phyloP scores from a whole-genome alignment of 148 eudicot species.

The Rhododendron simsii region DNA sequence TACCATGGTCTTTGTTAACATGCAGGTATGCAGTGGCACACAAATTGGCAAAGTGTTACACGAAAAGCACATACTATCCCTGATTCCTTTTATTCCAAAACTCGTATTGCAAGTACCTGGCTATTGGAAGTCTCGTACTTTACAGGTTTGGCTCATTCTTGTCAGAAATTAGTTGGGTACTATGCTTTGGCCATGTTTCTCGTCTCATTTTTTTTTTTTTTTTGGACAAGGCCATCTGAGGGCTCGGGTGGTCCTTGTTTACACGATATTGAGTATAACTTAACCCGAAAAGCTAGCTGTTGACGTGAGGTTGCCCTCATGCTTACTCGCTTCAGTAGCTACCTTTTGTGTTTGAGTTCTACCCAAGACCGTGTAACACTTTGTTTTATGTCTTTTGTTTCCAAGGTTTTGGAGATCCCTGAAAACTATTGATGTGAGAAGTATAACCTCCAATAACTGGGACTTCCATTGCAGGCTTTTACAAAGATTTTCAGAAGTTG shows the following conservation, averaged over 20 bases:
- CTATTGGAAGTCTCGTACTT: conserved; percentile 55
- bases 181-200: background rate
- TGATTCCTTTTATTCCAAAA: conserved; percentile 65
- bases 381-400: background rate
- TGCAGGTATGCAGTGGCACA: conserved; percentile 47
- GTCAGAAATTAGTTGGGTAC: background rate
- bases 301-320: background rate
- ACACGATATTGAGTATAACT: background rate
- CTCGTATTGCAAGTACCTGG: conserved; percentile 44
- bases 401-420: background rate
- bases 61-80: conserved; percentile 62
- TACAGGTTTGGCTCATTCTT: conserved; percentile 46
- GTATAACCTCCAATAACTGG: background rate
- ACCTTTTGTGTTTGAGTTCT: background rate
- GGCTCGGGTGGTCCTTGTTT: background rate
- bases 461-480: conserved; percentile 60
- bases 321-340: background rate
- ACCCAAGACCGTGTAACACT: background rate
- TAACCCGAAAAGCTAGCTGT: background rate
- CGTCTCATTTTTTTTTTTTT: background rate
- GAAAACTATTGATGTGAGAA: background rate
- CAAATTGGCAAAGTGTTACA: conserved; percentile 35
- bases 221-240: background rate
- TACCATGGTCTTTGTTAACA: conserved; percentile 2
- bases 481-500: conserved; percentile 57